Evolutionary conservation across 2,329 filamentous ascomycete genomes (phyloP).

Genomic region (Scortechinia acanthostroma): DNA sequence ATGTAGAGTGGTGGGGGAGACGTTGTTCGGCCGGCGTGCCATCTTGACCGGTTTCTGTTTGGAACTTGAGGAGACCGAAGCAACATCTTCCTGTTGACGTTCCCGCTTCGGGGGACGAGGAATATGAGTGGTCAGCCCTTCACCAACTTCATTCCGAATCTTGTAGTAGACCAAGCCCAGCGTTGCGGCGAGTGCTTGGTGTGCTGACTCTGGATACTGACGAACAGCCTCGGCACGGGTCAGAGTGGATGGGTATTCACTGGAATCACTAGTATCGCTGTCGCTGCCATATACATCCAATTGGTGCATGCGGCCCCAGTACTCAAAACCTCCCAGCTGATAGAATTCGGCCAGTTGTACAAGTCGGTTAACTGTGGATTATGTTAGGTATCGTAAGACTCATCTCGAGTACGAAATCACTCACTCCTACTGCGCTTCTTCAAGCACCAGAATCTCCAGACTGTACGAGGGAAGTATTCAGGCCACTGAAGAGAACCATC

Average conservation of each 20-base stretch:
- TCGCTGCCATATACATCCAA: slow-evolving; percentile 17
- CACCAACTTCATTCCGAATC: slow-evolving; percentile 26
- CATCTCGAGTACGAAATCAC: slow-evolving; percentile 9
- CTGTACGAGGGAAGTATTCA: slow-evolving; percentile 23
- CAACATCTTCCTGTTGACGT: slow-evolving; percentile 21
- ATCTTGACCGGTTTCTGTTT: slow-evolving; percentile 23
- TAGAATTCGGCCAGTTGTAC: slow-evolving; percentile 27
- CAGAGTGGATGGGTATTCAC: slow-evolving; percentile 20
- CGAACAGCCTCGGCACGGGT: slow-evolving; percentile 22
- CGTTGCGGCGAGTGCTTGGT: slow-evolving; percentile 26
- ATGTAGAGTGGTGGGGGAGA: slow-evolving; percentile 18
- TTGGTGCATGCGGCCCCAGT: slow-evolving; percentile 22
- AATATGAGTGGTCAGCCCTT: slow-evolving; percentile 15
- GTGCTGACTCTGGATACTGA: slow-evolving; percentile 24
- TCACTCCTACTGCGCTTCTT: slow-evolving; percentile 27
- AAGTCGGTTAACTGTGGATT: slow-evolving; percentile 21
- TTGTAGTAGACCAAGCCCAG: slow-evolving; percentile 28
- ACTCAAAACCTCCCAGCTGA: slow-evolving; percentile 24
- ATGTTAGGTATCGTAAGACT: slow-evolving; percentile 5
- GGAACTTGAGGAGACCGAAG: slow-evolving; percentile 16
- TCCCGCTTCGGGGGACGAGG: slow-evolving; percentile 20
- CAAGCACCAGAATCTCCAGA: slow-evolving; percentile 29
- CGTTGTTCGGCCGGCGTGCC: slow-evolving; percentile 17
- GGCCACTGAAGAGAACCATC: slow-evolving; percentile 23
- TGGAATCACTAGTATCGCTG: slow-evolving; percentile 26